These are phyloP conservation scores for Aphanomyces astaci DNA, from an alignment of 352 stramenopile species.

Conservation along the genomic window DNA sequence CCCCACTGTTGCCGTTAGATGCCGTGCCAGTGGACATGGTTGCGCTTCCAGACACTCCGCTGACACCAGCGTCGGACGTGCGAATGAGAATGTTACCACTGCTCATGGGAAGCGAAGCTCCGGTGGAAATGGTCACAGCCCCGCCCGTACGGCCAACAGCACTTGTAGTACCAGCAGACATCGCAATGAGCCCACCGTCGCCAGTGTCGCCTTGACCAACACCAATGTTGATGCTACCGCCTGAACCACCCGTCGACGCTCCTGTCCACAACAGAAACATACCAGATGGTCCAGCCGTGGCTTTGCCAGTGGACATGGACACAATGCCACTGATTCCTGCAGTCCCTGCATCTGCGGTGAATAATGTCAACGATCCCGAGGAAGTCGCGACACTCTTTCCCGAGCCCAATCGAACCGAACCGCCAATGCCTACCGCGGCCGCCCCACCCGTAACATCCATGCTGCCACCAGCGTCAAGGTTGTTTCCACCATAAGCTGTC, in stretches of 20 bases:
- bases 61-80: slow-evolving; percentile 61
- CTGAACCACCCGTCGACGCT: slow-evolving; percentile 29
- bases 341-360: slow-evolving; percentile 51
- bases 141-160: slow-evolving; percentile 47
- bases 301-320: slow-evolving; percentile 45
- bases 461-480: slow-evolving; percentile 43
- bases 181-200: slow-evolving; percentile 36
- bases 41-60: slow-evolving; percentile 74
- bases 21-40: slow-evolving; percentile 49
- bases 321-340: slow-evolving; percentile 69
- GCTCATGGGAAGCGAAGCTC: slow-evolving; percentile 47
- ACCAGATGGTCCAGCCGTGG: slow-evolving; percentile 47
- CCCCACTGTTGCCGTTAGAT: slow-evolving; percentile 51
- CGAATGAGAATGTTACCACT: slow-evolving; percentile 73
- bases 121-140: slow-evolving; percentile 66
- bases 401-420: slow-evolving; percentile 39
- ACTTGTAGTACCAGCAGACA: slow-evolving; percentile 51
- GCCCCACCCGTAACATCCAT: slow-evolving; percentile 41
- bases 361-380: slow-evolving; percentile 53
- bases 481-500: slow-evolving; percentile 37
- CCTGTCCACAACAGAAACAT: slow-evolving; percentile 48
- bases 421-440: slow-evolving; percentile 42
- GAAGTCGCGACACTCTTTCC: slow-evolving; percentile 35
- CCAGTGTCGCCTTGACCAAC: slow-evolving; percentile 26
- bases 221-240: slow-evolving; percentile 1